Percentiles rank a stretch among this genome's conserved stretches.
phyloP scores from a whole-genome alignment of 2,329 filamentous ascomycete genomes.

The Colletotrichum cordylinicola region DNA sequence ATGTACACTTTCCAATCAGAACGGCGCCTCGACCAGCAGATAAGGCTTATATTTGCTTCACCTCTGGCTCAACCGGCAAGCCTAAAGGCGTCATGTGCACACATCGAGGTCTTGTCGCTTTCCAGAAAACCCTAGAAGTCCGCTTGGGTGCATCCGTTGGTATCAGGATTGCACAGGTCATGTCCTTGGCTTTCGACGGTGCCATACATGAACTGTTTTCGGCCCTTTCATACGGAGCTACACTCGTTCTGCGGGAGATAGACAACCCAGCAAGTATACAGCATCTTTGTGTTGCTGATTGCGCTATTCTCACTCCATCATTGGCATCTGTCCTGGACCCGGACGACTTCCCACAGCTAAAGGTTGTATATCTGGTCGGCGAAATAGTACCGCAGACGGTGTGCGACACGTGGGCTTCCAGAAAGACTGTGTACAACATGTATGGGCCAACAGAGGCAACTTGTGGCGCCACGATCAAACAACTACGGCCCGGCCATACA shows the following conservation, averaged over 20 bases:
- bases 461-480: conserved; percentile 39
- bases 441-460: conserved; percentile 50
- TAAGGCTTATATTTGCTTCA: conserved; percentile 47
- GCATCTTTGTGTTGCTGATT: conserved; percentile 32
- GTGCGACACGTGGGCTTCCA: conserved; percentile 35
- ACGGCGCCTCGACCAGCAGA: background rate
- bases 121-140: background rate
- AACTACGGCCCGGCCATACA: conserved; percentile 24
- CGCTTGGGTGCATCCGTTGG: background rate
- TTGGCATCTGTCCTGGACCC: conserved; percentile 36
- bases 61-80: conserved; percentile 47
- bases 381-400: conserved; percentile 39
- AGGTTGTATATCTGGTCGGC: conserved; percentile 40
- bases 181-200: conserved; percentile 50
- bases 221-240: conserved; percentile 42
- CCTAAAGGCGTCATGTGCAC: conserved; percentile 46
- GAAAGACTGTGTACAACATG: conserved; percentile 41
- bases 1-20: background rate
- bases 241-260: conserved; percentile 34
- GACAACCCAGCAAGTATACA: conserved; percentile 29
- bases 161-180: conserved; percentile 37
- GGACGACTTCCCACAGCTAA: conserved; percentile 34
- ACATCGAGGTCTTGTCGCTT: conserved; percentile 26
- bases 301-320: conserved; percentile 44
- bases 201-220: conserved; percentile 46